Evolutionary conservation across 2,329 filamentous ascomycete species (phyloP), one percentile per base, ranked within the genome.

Genomic region (Alternaria gaisen): DNA sequence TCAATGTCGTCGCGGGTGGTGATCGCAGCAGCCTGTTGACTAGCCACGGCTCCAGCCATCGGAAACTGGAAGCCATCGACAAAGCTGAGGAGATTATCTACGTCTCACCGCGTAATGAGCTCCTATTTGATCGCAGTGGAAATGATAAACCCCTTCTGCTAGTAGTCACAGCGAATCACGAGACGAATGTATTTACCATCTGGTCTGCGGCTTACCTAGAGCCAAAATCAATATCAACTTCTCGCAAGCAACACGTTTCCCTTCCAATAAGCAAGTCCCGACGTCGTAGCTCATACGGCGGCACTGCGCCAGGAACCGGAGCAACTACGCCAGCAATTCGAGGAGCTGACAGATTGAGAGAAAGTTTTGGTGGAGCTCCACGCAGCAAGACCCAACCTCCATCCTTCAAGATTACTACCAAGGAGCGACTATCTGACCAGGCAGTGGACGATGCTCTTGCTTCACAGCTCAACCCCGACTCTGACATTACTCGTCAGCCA

Each of bases 171-270:
- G 83, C 90, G 63, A 97, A 97, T 73, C 83, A 88, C 56, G 90
- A 92, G 66, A 88, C 88, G 3, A 90, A 88, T 68, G 86, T 89
- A 70, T 93, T 96, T 74, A 95, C 90, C 3, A 84, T 98, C 46
- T 98, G 94, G 94, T 90, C 89, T 60, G 86, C 94, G 53, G 86
- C 88, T 44, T 97, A 97, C 75, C 83, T 93, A 54, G 86, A 90
- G 30, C 88, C 90, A 62, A 88, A 90, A 64, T 85, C 75, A 70
- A 83, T 83, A 52, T 78, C 78, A 58, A 71, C 75, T 42, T 74
- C 81, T 14, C 74, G 80, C 47, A 80, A 81, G 65, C 74, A 77
- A 52, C 75, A 80, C 53, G 66, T 74, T n/a, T 73, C 76, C 41
- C 50, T 72, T 32, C 76, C 80, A 60, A 75, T 73, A 24, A 75